Base-by-base conservation (phyloP, 2,329 filamentous ascomycete genomes). In the Botrytis byssoidea region DNA sequence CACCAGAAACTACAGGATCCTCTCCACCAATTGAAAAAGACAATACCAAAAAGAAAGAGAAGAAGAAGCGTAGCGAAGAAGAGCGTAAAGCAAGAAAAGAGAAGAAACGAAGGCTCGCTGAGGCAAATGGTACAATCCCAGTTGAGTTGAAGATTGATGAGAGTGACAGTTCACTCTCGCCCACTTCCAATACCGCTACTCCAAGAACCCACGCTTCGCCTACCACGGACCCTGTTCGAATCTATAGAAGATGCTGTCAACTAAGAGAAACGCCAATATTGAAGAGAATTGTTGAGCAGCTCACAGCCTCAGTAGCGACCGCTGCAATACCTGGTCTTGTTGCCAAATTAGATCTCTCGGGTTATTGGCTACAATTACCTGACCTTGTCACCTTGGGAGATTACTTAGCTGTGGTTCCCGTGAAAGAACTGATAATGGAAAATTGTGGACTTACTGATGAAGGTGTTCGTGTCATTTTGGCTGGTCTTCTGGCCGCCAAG, bases 211-310 rank as follows among this genome's bases (percentile, higher is more conserved):
- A 93, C 79, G 86, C 88, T 75, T 85, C 88, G 69, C 95, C 95
- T 0, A 98, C 95, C 0, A 97, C 92, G 1, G 96, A 98, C 80
- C 95, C 96, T 3, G 89, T 95, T 22, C 89, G 95, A 74, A 97
- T 99, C 79, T 99, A 99, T 82, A 89, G 95, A 77, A 88, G 96
- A 80, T 98, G 96, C 81, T 98, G 96, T 81, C 95, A 98, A 81
- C 85, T 99, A 44, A 89, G 96, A 74, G 96, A 98, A 83, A 97
- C 94, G 0, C 93, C 94, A 0, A 95, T 98, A 70, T 85, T 98
- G 32, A 97, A 97, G 82, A 93, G 93, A 79, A 92, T 99, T 65
- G 95, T 93, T 0, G 93, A 97, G 79, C 94, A 98, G 82, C 91
- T 99, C 7, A 89, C 89, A 55, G 89, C 91, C 55, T 87, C 91